Percentiles rank a stretch among this genome's conserved stretches.
phyloP scores from a whole-genome alignment of 176 grass and related monocot species.

The Musa schizocarpa region DNA sequence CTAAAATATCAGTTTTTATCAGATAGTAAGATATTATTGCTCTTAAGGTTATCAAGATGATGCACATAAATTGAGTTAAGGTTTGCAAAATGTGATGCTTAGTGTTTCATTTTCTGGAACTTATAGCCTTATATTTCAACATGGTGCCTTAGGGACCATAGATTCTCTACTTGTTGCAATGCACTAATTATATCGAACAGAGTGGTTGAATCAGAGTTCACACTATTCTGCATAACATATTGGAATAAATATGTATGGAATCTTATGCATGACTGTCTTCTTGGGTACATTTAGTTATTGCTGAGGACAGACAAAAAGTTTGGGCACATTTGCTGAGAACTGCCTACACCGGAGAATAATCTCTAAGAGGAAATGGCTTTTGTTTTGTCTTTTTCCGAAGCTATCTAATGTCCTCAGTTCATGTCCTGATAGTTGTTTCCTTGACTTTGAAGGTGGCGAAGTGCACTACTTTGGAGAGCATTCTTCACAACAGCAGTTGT shows the following conservation, averaged over 20 bases:
- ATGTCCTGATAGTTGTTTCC: background rate
- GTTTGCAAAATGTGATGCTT: too few species aligned
- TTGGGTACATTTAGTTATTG: too few species aligned
- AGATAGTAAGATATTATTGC: too few species aligned
- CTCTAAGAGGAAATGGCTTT: too few species aligned
- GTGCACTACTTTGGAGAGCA: slow-evolving; percentile 80
- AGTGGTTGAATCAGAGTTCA: background rate
- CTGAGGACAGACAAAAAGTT: background rate
- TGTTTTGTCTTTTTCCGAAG: background rate
- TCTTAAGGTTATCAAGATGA: too few species aligned
- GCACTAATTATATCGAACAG: background rate
- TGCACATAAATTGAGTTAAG: too few species aligned
- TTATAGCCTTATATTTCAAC: background rate
- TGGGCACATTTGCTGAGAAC: background rate
- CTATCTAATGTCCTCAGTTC: background rate
- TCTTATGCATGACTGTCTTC: background rate
- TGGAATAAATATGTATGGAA: background rate
- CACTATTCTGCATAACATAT: background rate
- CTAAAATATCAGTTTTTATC: too few species aligned
- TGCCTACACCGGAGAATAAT: too few species aligned
- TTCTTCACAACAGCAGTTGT: slow-evolving; percentile 94
- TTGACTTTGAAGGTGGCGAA: slow-evolving; percentile 71
- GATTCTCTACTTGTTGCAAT: background rate
- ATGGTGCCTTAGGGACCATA: background rate
- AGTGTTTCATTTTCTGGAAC: too few species aligned